Base-by-base conservation (phyloP, 2,329 filamentous ascomycete genomes). In the Monosporascus sp. region DNA sequence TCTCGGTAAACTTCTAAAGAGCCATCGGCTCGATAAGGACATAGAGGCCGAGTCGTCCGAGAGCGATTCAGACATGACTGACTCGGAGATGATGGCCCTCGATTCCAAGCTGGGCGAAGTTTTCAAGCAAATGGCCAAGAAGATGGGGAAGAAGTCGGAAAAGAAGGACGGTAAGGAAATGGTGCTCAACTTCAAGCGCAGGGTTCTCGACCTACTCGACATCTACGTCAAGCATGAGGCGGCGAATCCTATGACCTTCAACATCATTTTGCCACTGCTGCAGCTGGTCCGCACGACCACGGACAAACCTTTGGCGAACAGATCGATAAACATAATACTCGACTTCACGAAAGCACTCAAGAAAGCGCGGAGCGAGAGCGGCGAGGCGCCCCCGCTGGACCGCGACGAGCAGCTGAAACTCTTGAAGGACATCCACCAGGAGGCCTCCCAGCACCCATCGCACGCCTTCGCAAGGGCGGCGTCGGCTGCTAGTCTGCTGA, bases 171-270 rank as follows among this genome's bases (percentile, higher is more conserved):
- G 93, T 51, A 94, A 90, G 67, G 88, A 93, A 61, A 90, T 85
- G 20, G 89, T 97, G 66, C 76, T 96, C 64, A 92, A 93, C 72
- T 96, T 99, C 80, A 99, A 99, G 76, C 89, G 90, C 70, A 88
- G 92, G 43, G 87, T 97, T 6, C 81, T 97, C 5, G 94, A 97
- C 65, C 80, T 97, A 1, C 78, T 97, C 11, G 83, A 88, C 55
- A 88, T 94, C 58, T 97, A 90, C 70, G 78, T 94, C 58, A 91
- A 89, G 69, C 87, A 88, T 61, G 87, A 94, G 70, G 82, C 87
- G 52, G 78, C 79, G 22, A 88, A 85, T 62, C 72, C 80, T 1
- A 74, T 92, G 1, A 82, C 85, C 0, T 81, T 94, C 44, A 77
- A 83, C 38, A 71, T 94, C 8, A 74, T 97, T 6, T 69, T 92